Evolutionary conservation across 73 alveolate genomes (phyloP).

Genomic region (Breviolum minutum): DNA sequence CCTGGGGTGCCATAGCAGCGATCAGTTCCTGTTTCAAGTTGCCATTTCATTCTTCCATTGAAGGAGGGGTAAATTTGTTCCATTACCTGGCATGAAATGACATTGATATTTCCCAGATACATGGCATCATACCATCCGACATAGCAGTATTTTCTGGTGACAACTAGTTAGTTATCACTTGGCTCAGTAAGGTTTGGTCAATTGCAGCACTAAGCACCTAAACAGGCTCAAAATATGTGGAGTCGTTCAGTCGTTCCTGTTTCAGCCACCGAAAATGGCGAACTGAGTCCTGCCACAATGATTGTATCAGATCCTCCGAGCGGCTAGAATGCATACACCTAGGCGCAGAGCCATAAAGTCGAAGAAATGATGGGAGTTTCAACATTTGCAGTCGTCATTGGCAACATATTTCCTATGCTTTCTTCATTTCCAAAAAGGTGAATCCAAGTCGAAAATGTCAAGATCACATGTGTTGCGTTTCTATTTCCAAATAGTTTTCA

Average conservation of each 20-base stretch:
- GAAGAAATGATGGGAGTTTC: neutral
- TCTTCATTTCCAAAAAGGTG: too few species aligned
- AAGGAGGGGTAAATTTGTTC: neutral
- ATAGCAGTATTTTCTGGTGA: too few species aligned
- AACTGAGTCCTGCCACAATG: conserved; percentile 52
- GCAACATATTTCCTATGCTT: too few species aligned
- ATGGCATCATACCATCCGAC: too few species aligned
- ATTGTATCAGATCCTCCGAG: conserved; percentile 74
- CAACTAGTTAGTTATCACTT: too few species aligned
- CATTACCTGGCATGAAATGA: too few species aligned
- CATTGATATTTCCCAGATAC: too few species aligned
- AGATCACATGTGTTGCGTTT: too few species aligned
- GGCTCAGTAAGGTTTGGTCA: neutral
- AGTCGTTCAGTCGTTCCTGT: neutral
- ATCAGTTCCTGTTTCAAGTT: neutral
- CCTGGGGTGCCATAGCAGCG: conserved; percentile 29
- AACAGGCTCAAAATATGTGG: neutral
- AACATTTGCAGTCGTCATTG: neutral
- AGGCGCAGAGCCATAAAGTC: conserved; percentile 13
- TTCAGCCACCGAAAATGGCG: neutral
- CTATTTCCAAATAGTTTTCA: too few species aligned
- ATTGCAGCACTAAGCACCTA: neutral
- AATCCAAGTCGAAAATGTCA: too few species aligned
- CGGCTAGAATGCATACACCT: conserved; percentile 66
- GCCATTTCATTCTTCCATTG: too few species aligned